These are phyloP conservation scores for Suhomyces kilbournensis DNA, from an alignment of 805 yeast genomes.

Conservation along the genomic window DNA sequence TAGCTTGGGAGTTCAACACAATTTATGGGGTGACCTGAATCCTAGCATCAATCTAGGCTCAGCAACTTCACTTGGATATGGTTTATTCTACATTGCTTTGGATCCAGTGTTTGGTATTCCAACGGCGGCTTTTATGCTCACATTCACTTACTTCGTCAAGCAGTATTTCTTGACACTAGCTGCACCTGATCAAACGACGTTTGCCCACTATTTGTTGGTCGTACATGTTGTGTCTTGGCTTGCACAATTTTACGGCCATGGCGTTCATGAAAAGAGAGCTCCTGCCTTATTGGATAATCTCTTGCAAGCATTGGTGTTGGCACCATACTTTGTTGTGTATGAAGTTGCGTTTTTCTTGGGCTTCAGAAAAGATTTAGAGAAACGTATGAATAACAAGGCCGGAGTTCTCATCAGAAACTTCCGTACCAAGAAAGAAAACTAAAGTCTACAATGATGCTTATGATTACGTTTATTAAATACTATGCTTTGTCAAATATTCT, in stretches of 20 bases:
- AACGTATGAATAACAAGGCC: conserved; percentile 47
- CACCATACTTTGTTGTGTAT: conserved; percentile 84
- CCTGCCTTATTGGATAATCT: conserved; percentile 87
- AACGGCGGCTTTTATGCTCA: conserved; percentile 20
- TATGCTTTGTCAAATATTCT: not conserved
- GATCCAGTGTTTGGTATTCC: conserved; percentile 45
- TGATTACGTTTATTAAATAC: not conserved
- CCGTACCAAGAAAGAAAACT: conserved; percentile 11
- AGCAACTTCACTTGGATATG: conserved; percentile 45
- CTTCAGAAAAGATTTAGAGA: conserved; percentile 48
- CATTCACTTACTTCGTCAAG: conserved; percentile 22
- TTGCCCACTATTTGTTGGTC: conserved; percentile 27
- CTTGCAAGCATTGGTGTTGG: conserved; percentile 80
- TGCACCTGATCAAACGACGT: conserved; percentile 14
- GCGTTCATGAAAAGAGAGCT: conserved; percentile 70
- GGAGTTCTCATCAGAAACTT: conserved; percentile 37
- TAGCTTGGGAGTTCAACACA: conserved; percentile 32
- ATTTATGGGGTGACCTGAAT: conserved; percentile 12
- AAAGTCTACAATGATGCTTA: not conserved
- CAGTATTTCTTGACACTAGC: conserved; percentile 17
- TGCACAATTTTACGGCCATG: conserved; percentile 87
- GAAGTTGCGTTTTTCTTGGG: conserved; percentile 76
- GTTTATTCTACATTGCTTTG: conserved; percentile 55
- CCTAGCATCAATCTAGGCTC: conserved; percentile 48
- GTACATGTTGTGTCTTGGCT: conserved; percentile 66